Evolutionary conservation across 805 yeast genomes (phyloP).

Genomic region (Saturnispora gosingensis): DNA sequence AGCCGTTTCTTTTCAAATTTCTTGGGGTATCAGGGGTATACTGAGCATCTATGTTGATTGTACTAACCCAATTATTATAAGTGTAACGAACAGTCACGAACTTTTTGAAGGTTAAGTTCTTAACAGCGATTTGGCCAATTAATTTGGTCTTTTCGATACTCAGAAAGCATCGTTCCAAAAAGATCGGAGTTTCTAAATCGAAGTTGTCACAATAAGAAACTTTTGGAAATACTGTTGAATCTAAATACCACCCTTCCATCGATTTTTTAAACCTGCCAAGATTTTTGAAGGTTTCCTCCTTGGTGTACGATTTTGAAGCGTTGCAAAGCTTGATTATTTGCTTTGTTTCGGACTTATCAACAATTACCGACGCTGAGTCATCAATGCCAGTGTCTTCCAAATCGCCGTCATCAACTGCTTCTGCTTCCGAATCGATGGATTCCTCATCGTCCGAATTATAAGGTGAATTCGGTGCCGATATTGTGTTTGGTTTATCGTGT

Average conservation of each 20-base stretch:
- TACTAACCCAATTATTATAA: constrained; percentile 69
- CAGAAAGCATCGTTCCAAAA: constrained; percentile 55
- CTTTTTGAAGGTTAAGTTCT: constrained; percentile 64
- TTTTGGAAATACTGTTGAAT: constrained; percentile 33
- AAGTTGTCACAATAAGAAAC: constrained; percentile 37
- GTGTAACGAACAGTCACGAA: constrained; percentile 64
- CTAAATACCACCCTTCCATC: constrained; percentile 36
- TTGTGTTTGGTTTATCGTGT: constrained; percentile 68
- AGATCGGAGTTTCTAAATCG: constrained; percentile 38
- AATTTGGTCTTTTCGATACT: constrained; percentile 49
- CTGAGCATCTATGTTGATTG: constrained; percentile 55
- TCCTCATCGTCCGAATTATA: constrained; percentile 27
- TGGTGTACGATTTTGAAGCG: constrained; percentile 15
- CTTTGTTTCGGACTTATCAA: constrained; percentile 8
- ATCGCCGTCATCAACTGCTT: constrained; percentile 17
- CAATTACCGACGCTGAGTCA: background rate
- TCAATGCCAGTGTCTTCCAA: constrained; percentile 17
- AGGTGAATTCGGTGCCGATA: constrained; percentile 62
- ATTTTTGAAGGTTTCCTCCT: constrained; percentile 8
- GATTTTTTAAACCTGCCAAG: constrained; percentile 17
- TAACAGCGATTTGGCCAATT: constrained; percentile 70
- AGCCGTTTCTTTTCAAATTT: constrained; percentile 38
- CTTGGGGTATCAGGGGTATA: constrained; percentile 50
- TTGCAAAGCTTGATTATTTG: constrained; percentile 11
- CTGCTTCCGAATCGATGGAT: constrained; percentile 19